phyloP scores from a whole-genome alignment of 1,284 basidiomycete species.

The Ceratobasidium sp. region DNA sequence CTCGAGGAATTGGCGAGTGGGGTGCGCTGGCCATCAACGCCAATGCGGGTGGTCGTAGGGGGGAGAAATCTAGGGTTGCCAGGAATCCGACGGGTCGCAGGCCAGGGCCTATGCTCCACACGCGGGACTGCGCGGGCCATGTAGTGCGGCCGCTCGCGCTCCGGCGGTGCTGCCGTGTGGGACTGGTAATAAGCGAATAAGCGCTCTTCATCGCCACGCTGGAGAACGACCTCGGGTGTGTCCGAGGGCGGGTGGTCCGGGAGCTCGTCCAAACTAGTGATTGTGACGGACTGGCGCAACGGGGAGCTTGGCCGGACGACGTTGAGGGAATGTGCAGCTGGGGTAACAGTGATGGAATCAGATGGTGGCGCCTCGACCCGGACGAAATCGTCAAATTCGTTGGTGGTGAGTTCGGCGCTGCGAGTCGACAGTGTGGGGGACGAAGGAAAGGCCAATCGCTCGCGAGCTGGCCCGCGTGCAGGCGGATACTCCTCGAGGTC shows the following conservation, averaged over 20 bases:
- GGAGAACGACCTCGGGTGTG: constrained; percentile 1
- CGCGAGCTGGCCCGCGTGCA: background rate
- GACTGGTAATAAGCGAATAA: constrained; percentile 31
- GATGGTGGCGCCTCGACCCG: constrained; percentile 32
- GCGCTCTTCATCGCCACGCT: constrained; percentile 32
- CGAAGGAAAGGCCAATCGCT: background rate
- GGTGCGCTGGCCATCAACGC: constrained; percentile 14
- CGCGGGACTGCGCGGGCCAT: background rate
- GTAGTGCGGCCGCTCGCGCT: constrained; percentile 17
- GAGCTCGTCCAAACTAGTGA: background rate
- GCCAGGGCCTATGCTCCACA: constrained; percentile 4
- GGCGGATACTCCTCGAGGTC: constrained; percentile 27
- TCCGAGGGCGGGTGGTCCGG: constrained; percentile 16
- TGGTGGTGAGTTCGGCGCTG: background rate
- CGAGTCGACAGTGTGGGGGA: constrained; percentile 3
- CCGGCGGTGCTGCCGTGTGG: background rate
- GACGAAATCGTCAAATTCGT: constrained; percentile 41
- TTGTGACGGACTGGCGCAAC: constrained; percentile 22
- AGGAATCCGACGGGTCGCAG: constrained; percentile 15
- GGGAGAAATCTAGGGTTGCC: constrained; percentile 23
- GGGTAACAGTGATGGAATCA: background rate
- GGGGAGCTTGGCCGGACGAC: constrained; percentile 26
- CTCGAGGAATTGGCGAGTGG: constrained; percentile 8
- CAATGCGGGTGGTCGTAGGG: constrained; percentile 1
- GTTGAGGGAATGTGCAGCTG: background rate